Evolutionary conservation across 192 early-diverging fungal genomes (phyloP).

Genomic region (Mortierella claussenii): DNA sequence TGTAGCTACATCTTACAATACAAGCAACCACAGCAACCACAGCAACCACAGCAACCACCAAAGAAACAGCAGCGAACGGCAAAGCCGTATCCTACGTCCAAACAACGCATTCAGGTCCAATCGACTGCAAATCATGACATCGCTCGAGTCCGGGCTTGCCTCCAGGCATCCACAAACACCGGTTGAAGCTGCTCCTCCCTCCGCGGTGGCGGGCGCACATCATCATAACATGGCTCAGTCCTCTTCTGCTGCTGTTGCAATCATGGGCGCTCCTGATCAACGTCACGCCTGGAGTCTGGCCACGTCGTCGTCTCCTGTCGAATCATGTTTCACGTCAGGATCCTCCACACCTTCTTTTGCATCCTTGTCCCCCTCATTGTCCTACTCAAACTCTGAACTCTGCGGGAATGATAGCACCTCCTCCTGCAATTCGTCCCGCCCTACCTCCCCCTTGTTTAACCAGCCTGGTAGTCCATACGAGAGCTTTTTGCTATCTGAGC

Average conservation of each 20-base stretch:
- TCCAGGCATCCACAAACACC: constrained; percentile 9
- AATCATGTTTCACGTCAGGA: constrained; percentile 27
- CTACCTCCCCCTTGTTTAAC: constrained; percentile 24
- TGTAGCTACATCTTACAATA: too few species aligned
- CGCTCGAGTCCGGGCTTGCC: constrained; percentile 17
- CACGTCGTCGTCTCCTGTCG: constrained; percentile 22
- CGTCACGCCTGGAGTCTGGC: constrained; percentile 4
- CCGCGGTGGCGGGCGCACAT: neutral
- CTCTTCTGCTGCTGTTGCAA: too few species aligned
- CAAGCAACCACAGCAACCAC: too few species aligned
- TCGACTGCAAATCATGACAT: constrained; percentile 32
- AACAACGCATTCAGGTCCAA: neutral
- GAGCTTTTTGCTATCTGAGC: too few species aligned
- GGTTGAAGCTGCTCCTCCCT: neutral
- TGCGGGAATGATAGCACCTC: neutral
- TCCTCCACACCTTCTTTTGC: constrained; percentile 37
- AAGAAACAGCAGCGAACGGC: too few species aligned
- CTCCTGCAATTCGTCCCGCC: constrained; percentile 36
- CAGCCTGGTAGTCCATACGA: too few species aligned
- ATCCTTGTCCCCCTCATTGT: constrained; percentile 27
- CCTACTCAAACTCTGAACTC: constrained; percentile 16
- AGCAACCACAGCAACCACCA: too few species aligned
- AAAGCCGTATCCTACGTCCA: constrained; percentile 3
- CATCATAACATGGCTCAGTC: neutral
- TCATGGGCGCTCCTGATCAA: neutral